A percentile compares a stretch with the other conserved stretches of the same genome.
Evolutionary conservation across 371 early-diverging fungal genomes (phyloP).

Genomic region (Mycotypha africana): DNA sequence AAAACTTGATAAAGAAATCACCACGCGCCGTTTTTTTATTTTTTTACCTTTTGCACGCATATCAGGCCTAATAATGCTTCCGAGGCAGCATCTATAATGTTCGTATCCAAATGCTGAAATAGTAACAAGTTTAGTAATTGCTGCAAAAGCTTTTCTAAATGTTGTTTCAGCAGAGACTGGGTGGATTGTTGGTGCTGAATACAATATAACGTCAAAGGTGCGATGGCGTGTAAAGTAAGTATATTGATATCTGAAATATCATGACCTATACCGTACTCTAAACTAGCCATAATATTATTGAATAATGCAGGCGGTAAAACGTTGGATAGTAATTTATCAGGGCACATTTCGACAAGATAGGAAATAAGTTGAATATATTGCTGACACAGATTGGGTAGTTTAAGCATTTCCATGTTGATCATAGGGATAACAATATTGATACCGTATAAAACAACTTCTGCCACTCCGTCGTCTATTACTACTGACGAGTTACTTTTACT

Average conservation of each 20-base stretch:
- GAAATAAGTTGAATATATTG: constrained; percentile 65
- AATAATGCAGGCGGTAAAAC: constrained; percentile 51
- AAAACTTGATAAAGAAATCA: no score
- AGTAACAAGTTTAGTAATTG: constrained; percentile 48
- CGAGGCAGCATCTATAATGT: constrained; percentile 53
- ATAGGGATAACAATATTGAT: constrained; percentile 65
- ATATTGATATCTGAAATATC: constrained; percentile 58
- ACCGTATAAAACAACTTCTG: constrained; percentile 70
- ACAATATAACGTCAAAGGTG: constrained; percentile 53
- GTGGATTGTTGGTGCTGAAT: constrained; percentile 33
- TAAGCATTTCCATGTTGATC: constrained; percentile 68
- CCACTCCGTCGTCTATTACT: no score
- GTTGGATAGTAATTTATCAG: constrained; percentile 56
- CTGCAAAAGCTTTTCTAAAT: constrained; percentile 50
- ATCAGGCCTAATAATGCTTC: constrained; percentile 57
- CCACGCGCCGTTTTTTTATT: no score
- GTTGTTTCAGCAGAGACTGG: constrained; percentile 33
- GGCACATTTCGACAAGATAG: constrained; percentile 62
- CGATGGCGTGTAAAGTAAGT: constrained; percentile 57
- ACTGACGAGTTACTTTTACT: constrained; percentile 13
- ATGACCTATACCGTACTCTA: constrained; percentile 63
- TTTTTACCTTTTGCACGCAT: constrained; percentile 46
- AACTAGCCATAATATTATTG: constrained; percentile 54
- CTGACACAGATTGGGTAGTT: constrained; percentile 67
- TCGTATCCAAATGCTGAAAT: constrained; percentile 57